Evolutionary conservation across 495 filamentous ascomycete genomes (phyloP).

Genomic region (Bacidia rubella): DNA sequence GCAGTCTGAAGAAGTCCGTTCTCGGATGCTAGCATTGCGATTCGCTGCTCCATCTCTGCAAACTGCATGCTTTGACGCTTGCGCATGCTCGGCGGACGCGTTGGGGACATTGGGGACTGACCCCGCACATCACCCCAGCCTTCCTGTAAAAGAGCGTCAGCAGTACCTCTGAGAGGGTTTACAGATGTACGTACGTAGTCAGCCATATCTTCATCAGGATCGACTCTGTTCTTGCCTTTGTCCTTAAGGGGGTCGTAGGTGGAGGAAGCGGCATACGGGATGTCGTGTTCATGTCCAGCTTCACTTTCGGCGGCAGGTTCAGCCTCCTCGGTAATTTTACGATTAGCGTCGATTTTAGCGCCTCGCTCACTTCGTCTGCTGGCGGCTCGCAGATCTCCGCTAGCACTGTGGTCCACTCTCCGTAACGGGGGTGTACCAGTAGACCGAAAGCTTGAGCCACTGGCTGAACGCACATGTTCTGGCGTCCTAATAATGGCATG

Average conservation of each 20-base stretch:
- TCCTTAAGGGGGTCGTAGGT: slow-evolving; percentile 65
- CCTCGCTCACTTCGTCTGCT: slow-evolving; percentile 26
- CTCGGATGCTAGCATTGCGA: slow-evolving; percentile 70
- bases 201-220: slow-evolving; percentile 47
- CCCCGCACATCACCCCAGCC: slow-evolving; percentile 86
- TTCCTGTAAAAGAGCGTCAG: slow-evolving; percentile 44
- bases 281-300: slow-evolving; percentile 18
- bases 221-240: slow-evolving; percentile 67
- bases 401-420: slow-evolving; percentile 56
- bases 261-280: slow-evolving; percentile 42
- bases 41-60: slow-evolving; percentile 59
- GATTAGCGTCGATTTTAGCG: slow-evolving; percentile 17
- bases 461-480: slow-evolving; percentile 46
- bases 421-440: slow-evolving; percentile 51
- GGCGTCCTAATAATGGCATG: slow-evolving; percentile 33
- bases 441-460: slow-evolving; percentile 39
- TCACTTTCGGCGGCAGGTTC: slow-evolving; percentile 12
- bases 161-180: slow-evolving; percentile 8
- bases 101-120: slow-evolving; percentile 79
- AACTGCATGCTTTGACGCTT: slow-evolving; percentile 95
- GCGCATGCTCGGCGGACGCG: slow-evolving; percentile 88
- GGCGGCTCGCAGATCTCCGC: slow-evolving; percentile 67
- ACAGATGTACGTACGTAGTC: slow-evolving; percentile 65
- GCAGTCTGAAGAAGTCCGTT: slow-evolving; percentile 65
- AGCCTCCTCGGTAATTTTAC: slow-evolving; percentile 15